These are phyloP conservation scores for Blastobotrys parvus DNA, from an alignment of 805 yeast species.

Conservation along the genomic window DNA sequence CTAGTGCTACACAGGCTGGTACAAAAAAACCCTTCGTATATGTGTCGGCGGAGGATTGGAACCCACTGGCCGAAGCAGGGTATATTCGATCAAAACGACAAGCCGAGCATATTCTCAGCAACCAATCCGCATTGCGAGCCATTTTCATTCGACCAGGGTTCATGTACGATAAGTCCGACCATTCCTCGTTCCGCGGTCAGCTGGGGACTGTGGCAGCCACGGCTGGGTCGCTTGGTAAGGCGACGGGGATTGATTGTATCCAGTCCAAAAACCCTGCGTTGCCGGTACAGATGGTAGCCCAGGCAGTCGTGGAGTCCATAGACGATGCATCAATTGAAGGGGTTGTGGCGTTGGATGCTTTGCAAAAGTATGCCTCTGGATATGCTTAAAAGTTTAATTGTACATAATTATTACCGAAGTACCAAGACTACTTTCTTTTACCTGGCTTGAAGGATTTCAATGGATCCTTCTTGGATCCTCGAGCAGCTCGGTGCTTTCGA, in stretches of 20 bases:
- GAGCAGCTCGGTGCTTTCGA: slow-evolving; percentile 12
- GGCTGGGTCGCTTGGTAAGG: background rate
- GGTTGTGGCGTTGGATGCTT: slow-evolving; percentile 46
- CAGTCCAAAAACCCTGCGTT: slow-evolving; percentile 15
- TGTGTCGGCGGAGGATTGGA: slow-evolving; percentile 70
- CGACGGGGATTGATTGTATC: slow-evolving; percentile 21
- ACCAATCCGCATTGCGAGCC: slow-evolving; percentile 43
- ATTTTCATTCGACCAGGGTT: slow-evolving; percentile 75
- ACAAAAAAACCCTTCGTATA: slow-evolving; percentile 51
- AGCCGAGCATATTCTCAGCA: slow-evolving; percentile 51
- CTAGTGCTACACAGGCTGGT: slow-evolving; percentile 11
- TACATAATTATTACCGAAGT: background rate
- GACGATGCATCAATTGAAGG: slow-evolving; percentile 46
- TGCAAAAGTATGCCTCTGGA: slow-evolving; percentile 12
- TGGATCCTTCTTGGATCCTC: slow-evolving; percentile 41
- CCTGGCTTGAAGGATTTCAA: slow-evolving; percentile 41
- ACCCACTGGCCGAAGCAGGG: slow-evolving; percentile 59
- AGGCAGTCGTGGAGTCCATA: slow-evolving; percentile 46
- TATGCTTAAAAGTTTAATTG: background rate
- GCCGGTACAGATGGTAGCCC: slow-evolving; percentile 56
- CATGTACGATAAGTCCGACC: slow-evolving; percentile 48
- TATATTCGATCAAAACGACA: slow-evolving; percentile 69
- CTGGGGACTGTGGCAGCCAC: slow-evolving; percentile 2
- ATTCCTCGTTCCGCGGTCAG: slow-evolving; percentile 3
- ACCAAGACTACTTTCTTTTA: background rate